Base-by-base conservation (phyloP, 352 stramenopile species). In the Globisporangium mamillatum region DNA sequence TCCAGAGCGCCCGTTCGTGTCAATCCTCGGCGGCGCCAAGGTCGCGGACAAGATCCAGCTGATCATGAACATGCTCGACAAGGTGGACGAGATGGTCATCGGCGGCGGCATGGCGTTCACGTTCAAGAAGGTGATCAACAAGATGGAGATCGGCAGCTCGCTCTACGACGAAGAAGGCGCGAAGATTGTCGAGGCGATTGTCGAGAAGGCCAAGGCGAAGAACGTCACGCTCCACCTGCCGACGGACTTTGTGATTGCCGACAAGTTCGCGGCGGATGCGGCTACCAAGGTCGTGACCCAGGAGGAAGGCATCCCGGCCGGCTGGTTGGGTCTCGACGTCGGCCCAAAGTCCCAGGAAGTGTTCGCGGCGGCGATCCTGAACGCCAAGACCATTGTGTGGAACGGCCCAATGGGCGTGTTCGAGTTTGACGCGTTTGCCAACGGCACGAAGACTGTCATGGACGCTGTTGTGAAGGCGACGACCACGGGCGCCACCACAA, bases 381-480 rank as follows among this genome's bases (percentile, higher is more conserved):
- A 84, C 59, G 90, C 92, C 70, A 98, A 98, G 79, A 99, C 97
- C 36, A 76, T 99, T 63, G 96, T 99, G 64, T 99, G 98, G 98
- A 99, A 99, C 86, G 98, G 98, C 63, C 98, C 98, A 29, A 99
- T 99, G 95, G 98, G 98, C 66, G 98, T 99, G 56, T 99, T 99
- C 79, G 98, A 99, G 85, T 98, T 99, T 68, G 93, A 99, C 64
- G 90, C 90, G 22, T 99, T 99, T 72, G 83, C 88, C 66, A 71
- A 89, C 57, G 97, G 97, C 80, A 99, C 97, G 20, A 98, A 99
- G 72, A 82, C 75, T 56, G 89, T 99, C 68, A 98, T 98, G 81
- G 90, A 99, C 76, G 95, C 97, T 60, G 88, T 99, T 44, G 97
- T 98, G 38, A 92, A 98, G 66, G 85, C 95, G 59, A 99, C 97